phyloP scores from a whole-genome alignment of 2,329 filamentous ascomycete genomes.

The Tolypocladium capitatum region DNA sequence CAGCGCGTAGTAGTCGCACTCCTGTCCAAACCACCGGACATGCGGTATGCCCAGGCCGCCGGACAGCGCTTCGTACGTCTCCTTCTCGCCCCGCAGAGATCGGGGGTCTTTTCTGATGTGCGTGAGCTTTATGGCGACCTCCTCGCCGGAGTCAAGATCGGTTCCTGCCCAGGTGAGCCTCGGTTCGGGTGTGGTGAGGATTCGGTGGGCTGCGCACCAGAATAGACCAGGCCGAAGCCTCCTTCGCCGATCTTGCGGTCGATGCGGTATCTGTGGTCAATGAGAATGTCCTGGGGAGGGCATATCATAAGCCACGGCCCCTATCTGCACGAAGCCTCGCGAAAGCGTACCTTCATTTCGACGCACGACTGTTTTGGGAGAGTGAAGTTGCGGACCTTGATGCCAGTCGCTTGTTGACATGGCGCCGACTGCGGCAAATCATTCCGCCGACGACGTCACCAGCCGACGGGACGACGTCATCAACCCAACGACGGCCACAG shows the following conservation, averaged over 20 bases:
- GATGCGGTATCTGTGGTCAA: neutral
- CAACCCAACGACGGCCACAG: too few species aligned
- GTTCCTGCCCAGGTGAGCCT: neutral
- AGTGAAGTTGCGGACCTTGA: too few species aligned
- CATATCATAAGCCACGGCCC: too few species aligned
- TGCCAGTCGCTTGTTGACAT: too few species aligned
- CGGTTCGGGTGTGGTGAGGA: neutral
- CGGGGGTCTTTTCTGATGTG: constrained; percentile 99
- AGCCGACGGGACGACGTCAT: too few species aligned
- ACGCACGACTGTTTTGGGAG: too few species aligned
- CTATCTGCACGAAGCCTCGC: too few species aligned
- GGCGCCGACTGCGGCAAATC: too few species aligned
- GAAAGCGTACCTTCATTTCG: too few species aligned
- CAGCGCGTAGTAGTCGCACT: constrained; percentile 99
- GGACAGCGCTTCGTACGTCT: constrained; percentile 81
- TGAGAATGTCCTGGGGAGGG: neutral
- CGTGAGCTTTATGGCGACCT: constrained; percentile 99
- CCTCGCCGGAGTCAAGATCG: constrained; percentile 59
- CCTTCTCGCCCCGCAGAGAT: constrained; percentile 61
- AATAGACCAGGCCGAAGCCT: neutral
- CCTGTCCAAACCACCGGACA: constrained; percentile 98
- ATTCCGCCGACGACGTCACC: too few species aligned
- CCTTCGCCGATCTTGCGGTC: neutral
- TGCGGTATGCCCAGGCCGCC: constrained; percentile 97
- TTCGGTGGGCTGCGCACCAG: neutral